Evolutionary conservation across 495 filamentous ascomycete species (phyloP).

Genomic region (Saxophila tyrrhenica): DNA sequence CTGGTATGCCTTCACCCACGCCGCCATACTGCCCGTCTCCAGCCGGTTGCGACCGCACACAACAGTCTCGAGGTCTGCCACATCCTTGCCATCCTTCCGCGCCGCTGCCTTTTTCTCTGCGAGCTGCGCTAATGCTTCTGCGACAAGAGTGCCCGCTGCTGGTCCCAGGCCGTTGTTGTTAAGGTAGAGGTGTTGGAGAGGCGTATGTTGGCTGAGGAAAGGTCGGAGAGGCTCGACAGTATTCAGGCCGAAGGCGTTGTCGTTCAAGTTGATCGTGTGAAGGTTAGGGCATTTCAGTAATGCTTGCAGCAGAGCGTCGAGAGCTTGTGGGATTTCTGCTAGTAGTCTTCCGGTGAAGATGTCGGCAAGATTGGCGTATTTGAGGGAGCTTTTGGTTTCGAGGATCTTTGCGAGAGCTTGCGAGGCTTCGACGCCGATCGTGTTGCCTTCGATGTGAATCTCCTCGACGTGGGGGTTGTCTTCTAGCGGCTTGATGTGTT

Average conservation of each 20-base stretch:
- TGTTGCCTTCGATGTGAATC: slow-evolving; percentile 77
- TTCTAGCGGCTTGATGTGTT: slow-evolving; percentile 65
- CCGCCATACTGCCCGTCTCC: slow-evolving; percentile 89
- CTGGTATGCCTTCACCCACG: slow-evolving; percentile 78
- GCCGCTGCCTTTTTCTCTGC: slow-evolving; percentile 72
- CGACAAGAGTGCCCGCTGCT: slow-evolving; percentile 72
- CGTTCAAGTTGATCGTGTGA: slow-evolving; percentile 86
- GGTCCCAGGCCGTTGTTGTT: slow-evolving; percentile 99
- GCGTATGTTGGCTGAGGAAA: slow-evolving; percentile 74
- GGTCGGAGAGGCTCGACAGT: slow-evolving; percentile 46
- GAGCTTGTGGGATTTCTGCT: slow-evolving; percentile 82
- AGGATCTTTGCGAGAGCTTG: slow-evolving; percentile 71
- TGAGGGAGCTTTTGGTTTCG: slow-evolving; percentile 64
- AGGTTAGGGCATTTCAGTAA: slow-evolving; percentile 72
- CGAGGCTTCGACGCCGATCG: slow-evolving; percentile 77
- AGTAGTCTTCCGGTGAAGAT: slow-evolving; percentile 94
- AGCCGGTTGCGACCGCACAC: slow-evolving; percentile 92
- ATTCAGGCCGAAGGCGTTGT: slow-evolving; percentile 96
- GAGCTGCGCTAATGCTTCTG: slow-evolving; percentile 62
- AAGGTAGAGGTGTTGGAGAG: slow-evolving; percentile 81
- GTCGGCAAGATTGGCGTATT: slow-evolving; percentile 79
- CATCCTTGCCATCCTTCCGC: slow-evolving; percentile 41
- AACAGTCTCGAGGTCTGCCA: slow-evolving; percentile 78
- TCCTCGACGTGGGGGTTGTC: slow-evolving; percentile 68
- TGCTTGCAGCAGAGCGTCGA: slow-evolving; percentile 71